Evolutionary conservation across 805 yeast species (phyloP), one percentile per base, ranked within the genome.

Genomic region (Cyberlindnera maclurae): DNA sequence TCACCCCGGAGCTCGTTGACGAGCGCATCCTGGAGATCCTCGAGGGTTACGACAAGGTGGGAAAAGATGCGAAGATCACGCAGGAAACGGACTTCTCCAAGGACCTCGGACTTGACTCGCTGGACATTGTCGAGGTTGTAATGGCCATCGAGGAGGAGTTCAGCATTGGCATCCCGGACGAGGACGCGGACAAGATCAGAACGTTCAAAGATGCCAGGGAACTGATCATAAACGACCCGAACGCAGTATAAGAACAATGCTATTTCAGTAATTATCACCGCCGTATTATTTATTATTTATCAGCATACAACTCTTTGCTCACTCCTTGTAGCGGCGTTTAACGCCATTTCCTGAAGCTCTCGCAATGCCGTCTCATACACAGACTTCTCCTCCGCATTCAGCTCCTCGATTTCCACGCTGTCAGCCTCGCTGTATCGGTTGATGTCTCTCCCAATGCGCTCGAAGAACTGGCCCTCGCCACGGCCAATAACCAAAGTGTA

Each of bases 171-270:
- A 80, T 82, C 55, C 84, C 90, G 27, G 94, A 84, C 65, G 77
- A 80, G 57, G 80, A 82, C 53, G 87, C 94, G 39, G 95, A 87
- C 58, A 83, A 79, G 59, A 81, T 87, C 63, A 82, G 79, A 66
- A 82, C 94, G 35, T 86, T 87, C 46, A 82, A 82, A 50, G 90
- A 86, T 66, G 94, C 95, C 41, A 72, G 84, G 50, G 81, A 84
- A 53, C 80, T 83, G 67, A 82, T 87, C 51, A 68, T 40, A 15
- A 46, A 40, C 32, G 41, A 51, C 28, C 52, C 53, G 34, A 26
- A 50, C 26, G 52, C 58, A 33, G 47, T 46, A 31, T 54, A 13
- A 31, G n/a, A 15, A 15, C 13, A 27, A 13, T 10, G 33, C 12
- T 5, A n/a, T n/a, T 16, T 5, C 24, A 20, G 24, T 20, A 20